Base-by-base conservation (phyloP, 768 basidiomycete species). In the Boletus eberwhitei region DNA sequence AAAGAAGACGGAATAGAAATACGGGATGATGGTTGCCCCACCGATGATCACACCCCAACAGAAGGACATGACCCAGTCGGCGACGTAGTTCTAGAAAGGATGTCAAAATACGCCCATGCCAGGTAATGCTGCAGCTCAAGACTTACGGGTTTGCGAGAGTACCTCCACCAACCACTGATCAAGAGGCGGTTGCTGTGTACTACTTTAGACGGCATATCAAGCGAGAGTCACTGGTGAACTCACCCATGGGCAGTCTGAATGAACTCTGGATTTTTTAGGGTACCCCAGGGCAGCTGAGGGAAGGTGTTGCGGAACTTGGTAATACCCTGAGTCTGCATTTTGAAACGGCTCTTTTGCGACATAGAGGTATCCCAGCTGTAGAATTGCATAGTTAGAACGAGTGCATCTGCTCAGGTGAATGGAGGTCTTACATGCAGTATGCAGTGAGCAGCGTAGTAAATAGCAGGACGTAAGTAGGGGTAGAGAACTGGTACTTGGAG, bases 1-100 rank as follows among this genome's bases (percentile, higher is more conserved):
- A 79, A 98, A 98, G 81, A 98, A 99, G 47, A 93, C 78, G 13
- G 93, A 93, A 74, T 98, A 98, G 75, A 92, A 99, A 75, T 95
- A 95, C 1, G 94, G 94, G 67, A 98, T 96, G 46, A 87, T 80
- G 31, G 86, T 86, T 16, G 85, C 79, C 5, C 81, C 74, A 24
- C 91, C 90, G 46, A 90, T 82, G 68, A 87, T 74, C 44, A 85
- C 84, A 51, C 91, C 92, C 92, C 92, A 93, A 44, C 82, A 86
- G 59, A 93, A 79, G 63, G 86, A 83, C 84, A 90, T 90, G 24
- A 76, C 74, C 89, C 90, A 93, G 72, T 97, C 94, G 57, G 93
- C 94, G 29, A 93, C 87, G 68, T 98, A 98, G 73, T 98, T 97
- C 85, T 90, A 53, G 14, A 14, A 14, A 13, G 11, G 29, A 26